phyloP scores from a whole-genome alignment of 2,329 filamentous ascomycete genomes.

The Colletotrichum karsti region DNA sequence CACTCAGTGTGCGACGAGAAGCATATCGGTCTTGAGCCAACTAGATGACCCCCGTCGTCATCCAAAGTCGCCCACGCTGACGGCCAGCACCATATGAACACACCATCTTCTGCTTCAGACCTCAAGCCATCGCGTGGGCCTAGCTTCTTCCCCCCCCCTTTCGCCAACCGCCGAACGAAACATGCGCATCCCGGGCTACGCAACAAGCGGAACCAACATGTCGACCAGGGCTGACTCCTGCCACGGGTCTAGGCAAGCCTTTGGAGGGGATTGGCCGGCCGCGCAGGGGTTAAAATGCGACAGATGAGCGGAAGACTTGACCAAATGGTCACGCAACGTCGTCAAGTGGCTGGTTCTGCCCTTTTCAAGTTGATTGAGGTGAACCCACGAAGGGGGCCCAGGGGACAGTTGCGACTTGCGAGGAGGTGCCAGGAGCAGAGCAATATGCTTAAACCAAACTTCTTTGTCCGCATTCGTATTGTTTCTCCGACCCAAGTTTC shows the following conservation, averaged over 20 bases:
- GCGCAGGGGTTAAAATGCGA: conserved; percentile 7
- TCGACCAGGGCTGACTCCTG: conserved; percentile 17
- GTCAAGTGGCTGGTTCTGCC: conserved; percentile 16
- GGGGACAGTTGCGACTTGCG: not conserved
- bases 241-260: conserved; percentile 4
- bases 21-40: conserved; percentile 17
- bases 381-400: not conserved
- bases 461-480: conserved; percentile 9
- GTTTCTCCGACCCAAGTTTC: conserved; percentile 9
- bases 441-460: conserved; percentile 25
- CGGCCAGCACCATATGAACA: conserved; percentile 20
- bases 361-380: conserved; percentile 17
- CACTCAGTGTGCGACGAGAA: conserved; percentile 23
- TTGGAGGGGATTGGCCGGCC: not conserved
- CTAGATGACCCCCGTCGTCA: conserved; percentile 21
- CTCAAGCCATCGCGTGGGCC: conserved; percentile 1
- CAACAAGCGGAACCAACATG: not conserved
- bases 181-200: not conserved
- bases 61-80: conserved; percentile 14
- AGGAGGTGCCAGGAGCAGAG: conserved; percentile 8
- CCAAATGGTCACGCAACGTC: conserved; percentile 23
- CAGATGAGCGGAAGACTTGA: conserved; percentile 10
- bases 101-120: conserved; percentile 10
- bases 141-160: not conserved
- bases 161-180: not conserved